phyloP scores from a whole-genome alignment of 2,329 filamentous ascomycete genomes.

The Alternaria ventricosa region DNA sequence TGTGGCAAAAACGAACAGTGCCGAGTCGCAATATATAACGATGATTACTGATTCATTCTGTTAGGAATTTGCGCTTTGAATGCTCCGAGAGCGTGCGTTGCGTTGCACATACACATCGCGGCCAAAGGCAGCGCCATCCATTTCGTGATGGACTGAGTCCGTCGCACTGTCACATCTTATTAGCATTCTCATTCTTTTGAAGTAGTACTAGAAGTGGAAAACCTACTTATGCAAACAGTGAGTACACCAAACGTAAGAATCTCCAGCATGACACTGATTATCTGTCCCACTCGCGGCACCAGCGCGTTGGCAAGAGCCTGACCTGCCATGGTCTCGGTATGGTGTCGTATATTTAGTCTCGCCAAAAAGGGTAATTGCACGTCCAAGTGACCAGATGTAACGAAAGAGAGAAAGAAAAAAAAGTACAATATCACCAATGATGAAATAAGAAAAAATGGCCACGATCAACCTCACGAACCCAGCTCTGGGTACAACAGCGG shows the following conservation, averaged over 20 bases:
- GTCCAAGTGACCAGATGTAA: not conserved
- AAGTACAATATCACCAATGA: not conserved
- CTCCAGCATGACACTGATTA: constrained; percentile 32
- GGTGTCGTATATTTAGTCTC: not conserved
- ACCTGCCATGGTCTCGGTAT: not conserved
- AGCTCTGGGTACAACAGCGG: not conserved
- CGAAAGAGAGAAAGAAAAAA: not conserved
- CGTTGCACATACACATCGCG: constrained; percentile 19
- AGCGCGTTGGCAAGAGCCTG: not conserved
- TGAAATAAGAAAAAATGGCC: not conserved
- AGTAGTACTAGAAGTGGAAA: not conserved
- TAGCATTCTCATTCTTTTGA: not conserved
- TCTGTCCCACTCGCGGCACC: constrained; percentile 30
- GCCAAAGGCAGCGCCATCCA: constrained; percentile 34
- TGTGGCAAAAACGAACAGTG: constrained; percentile 64
- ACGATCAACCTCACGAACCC: not conserved
- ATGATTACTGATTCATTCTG: constrained; percentile 59
- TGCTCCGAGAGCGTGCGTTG: not conserved
- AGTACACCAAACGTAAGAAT: constrained; percentile 33
- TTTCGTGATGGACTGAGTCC: constrained; percentile 27
- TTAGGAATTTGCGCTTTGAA: not conserved
- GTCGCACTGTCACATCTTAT: constrained; percentile 23
- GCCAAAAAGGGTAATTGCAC: not conserved
- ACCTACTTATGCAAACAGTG: constrained; percentile 23
- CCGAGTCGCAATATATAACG: constrained; percentile 66